Evolutionary conservation across 2,329 filamentous ascomycete species (phyloP).

Genomic region (Diaporthe humulicola): DNA sequence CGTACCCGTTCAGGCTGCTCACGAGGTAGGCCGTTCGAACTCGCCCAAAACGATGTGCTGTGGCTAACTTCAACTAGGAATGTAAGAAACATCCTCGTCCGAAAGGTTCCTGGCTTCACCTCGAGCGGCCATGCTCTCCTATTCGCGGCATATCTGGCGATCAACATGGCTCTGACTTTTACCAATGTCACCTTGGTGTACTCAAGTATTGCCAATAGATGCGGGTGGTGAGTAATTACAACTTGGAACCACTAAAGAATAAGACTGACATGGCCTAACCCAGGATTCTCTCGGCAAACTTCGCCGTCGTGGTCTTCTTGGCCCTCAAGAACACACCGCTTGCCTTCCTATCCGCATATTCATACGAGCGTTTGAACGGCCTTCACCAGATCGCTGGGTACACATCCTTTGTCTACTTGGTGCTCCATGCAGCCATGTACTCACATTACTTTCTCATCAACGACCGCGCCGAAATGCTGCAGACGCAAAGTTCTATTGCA

Average conservation of each 20-base stretch:
- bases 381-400: constrained; percentile 68
- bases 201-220: constrained; percentile 45
- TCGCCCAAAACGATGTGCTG: neutral
- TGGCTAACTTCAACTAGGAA: constrained; percentile 37
- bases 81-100: constrained; percentile 48
- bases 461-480: constrained; percentile 49
- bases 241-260: neutral
- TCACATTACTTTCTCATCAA: constrained; percentile 54
- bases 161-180: constrained; percentile 48
- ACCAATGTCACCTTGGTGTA: constrained; percentile 46
- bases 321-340: constrained; percentile 71
- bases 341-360: constrained; percentile 64
- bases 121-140: constrained; percentile 51
- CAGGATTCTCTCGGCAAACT: constrained; percentile 55
- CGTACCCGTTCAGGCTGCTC: constrained; percentile 16
- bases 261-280: neutral
- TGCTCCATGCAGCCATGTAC: constrained; percentile 62
- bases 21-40: constrained; percentile 18
- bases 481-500: constrained; percentile 56
- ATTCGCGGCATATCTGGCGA: constrained; percentile 47
- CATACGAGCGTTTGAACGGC: constrained; percentile 70
- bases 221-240: constrained; percentile 49
- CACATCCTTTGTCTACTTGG: constrained; percentile 58
- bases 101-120: constrained; percentile 49
- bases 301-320: constrained; percentile 66